phyloP scores from a whole-genome alignment of 192 early-diverging fungal genomes.

The Umbelopsis ramanniana region DNA sequence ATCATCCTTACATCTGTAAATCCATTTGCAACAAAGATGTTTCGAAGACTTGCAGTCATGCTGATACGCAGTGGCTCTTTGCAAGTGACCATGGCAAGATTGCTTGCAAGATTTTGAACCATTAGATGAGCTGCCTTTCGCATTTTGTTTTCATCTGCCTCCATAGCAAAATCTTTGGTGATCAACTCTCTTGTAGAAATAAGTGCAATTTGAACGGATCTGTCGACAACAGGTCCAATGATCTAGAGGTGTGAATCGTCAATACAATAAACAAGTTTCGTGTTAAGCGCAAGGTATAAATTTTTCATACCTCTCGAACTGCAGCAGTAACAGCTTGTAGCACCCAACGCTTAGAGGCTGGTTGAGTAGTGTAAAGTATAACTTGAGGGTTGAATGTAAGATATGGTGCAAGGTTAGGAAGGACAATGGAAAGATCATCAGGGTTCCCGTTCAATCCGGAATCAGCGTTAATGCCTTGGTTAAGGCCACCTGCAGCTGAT shows the following conservation, averaged over 20 bases:
- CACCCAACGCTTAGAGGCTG: conserved; percentile 87
- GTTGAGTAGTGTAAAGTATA: conserved; percentile 80
- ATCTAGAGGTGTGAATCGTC: conserved; percentile 32
- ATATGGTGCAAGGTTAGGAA: conserved; percentile 68
- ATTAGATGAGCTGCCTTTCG: conserved; percentile 93
- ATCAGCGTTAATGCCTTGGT: conserved; percentile 8
- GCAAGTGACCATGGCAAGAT: conserved; percentile 83
- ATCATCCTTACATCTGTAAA: conserved; percentile 62
- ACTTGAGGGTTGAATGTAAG: conserved; percentile 84
- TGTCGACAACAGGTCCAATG: conserved; percentile 88
- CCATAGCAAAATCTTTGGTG: conserved; percentile 94
- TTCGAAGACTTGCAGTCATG: conserved; percentile 77
- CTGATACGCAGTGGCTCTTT: conserved; percentile 89
- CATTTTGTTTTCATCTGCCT: conserved; percentile 94
- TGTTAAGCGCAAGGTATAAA: not conserved
- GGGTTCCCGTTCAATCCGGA: not conserved
- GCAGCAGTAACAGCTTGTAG: conserved; percentile 49
- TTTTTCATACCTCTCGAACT: conserved; percentile 31
- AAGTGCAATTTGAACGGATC: conserved; percentile 91
- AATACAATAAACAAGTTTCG: not conserved
- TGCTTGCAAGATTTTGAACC: conserved; percentile 86
- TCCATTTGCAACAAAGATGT: conserved; percentile 73
- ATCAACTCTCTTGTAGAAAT: conserved; percentile 92
- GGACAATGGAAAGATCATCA: conserved; percentile 26
- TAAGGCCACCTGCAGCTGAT: not conserved